Base-by-base conservation (phyloP, 768 basidiomycete genomes). In the Amanita polypyramis region DNA sequence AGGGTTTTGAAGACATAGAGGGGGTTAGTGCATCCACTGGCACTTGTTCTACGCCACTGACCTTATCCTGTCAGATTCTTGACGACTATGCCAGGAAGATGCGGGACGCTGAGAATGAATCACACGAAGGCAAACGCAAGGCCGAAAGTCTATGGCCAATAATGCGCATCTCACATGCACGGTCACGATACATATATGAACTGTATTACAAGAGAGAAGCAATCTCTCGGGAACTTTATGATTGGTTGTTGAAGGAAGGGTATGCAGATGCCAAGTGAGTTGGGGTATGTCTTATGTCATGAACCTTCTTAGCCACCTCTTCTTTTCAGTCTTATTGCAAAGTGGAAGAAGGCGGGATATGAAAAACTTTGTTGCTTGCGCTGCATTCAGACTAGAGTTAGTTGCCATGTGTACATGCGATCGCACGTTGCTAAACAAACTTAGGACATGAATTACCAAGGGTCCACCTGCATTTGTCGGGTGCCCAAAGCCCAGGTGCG, bases 21-120 rank as follows among this genome's bases (percentile, higher is more conserved):
- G 66, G 70, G 37, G 88, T 88, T 56, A 17, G 80, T 62, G 12
- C 35, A 19, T n/a, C 20, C 42, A 10, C 15, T 11, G 27, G 12
- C 46, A 30, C 19, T 33, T 2, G 29, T 12, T 20, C 11, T 14
- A 20, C 30, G 37, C 38, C 17, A 15, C 17, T 50, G 25, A 45
- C 45, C 14, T 37, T 32, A 14, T 51, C 43, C 29, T 53, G 52
- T n/a, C 51, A 95, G 86, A 84, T 97, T 56, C 84, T 98, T 55
- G 96, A 98, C 56, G 96, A 98, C 67, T 99, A 98, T 63, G 88
- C 90, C 37, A 90, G 92, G 72, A 98, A 96, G 72, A 99, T 99
- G 96, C 75, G 96, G 47, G 96, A 99, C 65, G 96, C 89, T 1
- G 96, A 99, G 74, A 96, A 94, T 60, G 96, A 99, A 68, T 82